These are phyloP conservation scores for Poa pratensis DNA, from an alignment of 176 grass and related monocot species.

Conservation along the genomic window DNA sequence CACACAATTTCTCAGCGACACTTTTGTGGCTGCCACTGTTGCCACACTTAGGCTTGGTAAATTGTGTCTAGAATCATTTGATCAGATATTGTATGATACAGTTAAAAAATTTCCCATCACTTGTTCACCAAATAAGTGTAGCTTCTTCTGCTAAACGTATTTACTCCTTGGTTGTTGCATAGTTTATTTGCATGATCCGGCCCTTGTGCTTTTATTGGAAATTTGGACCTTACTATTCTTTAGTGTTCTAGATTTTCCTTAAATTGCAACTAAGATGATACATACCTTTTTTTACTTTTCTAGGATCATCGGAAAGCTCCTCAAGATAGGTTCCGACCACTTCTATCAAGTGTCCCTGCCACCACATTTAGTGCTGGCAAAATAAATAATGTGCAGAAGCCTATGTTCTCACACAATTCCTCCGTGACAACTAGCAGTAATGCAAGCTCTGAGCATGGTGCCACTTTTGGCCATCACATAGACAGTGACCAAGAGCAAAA, in stretches of 20 bases:
- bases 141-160: constrained; percentile 16
- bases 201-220: not conserved
- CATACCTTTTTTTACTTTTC: constrained; percentile 38
- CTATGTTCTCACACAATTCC: constrained; percentile 73
- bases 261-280: constrained; percentile 42
- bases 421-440: constrained; percentile 70
- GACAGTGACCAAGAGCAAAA: constrained; percentile 52
- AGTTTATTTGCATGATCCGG: constrained; percentile 14
- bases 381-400: constrained; percentile 53
- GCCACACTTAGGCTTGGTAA: too few relatives aligned
- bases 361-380: constrained; percentile 63
- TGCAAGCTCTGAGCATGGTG: constrained; percentile 65
- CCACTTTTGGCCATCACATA: constrained; percentile 55
- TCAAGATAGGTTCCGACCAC: constrained; percentile 88
- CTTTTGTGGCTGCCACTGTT: too few relatives aligned
- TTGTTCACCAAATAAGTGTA: constrained; percentile 23
- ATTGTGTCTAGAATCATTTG: not conserved
- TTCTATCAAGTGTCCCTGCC: constrained; percentile 83
- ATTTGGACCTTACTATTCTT: constrained; percentile 16
- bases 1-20: too few relatives aligned
- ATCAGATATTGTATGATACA: not conserved
- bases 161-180: constrained; percentile 17
- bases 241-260: not conserved
- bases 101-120: not conserved
- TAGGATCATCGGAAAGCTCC: constrained; percentile 89